Evolutionary conservation across 805 yeast species (phyloP), one percentile per base, ranked within the genome.

Genomic region (Yamadazyma scolyti): DNA sequence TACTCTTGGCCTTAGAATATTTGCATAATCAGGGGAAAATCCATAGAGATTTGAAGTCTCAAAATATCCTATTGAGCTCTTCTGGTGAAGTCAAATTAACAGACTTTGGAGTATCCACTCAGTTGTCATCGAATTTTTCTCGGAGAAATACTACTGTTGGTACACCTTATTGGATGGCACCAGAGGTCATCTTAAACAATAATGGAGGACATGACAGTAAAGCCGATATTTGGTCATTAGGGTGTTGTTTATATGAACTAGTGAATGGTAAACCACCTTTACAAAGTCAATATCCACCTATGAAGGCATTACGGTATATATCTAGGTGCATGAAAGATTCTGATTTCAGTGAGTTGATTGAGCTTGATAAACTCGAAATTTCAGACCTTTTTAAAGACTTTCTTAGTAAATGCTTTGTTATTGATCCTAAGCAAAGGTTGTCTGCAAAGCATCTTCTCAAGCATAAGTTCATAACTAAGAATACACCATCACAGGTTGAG

Each of bases 201-300:
- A 74, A 78, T 43, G 75, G 78, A n/a, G 79, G 73, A 31, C 71
- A 66, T 41, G 51, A 61, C 31, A 65, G 39, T 41, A 71, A 75
- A 30, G 89, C 90, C 0, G 93, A 82, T 53, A 70, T 82, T 3
- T 82, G 93, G 93, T 79, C 86, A 6, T 58, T 82, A 36, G 93
- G 90, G 1, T 82, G 86, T 38, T 82, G 90, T 20, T 77, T 84
- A 2, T 78, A 78, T 34, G 94, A 83, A 48, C 56, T 83, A 39
- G 79, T 82, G 9, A 67, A 67, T 18, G 87, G 89, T 0, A 79
- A 71, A 42, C 93, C 94, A 1, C 93, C 94, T 7, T 51, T 79
- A 20, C 71, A 65, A 36, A 54, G 43, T 18, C 50, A 48, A 10
- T 55, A 43, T 37, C 47, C 68, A 1, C 71, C 72, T 4, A 65